phyloP scores from a whole-genome alignment of 2,329 filamentous ascomycete species.

The Eutypa lata region DNA sequence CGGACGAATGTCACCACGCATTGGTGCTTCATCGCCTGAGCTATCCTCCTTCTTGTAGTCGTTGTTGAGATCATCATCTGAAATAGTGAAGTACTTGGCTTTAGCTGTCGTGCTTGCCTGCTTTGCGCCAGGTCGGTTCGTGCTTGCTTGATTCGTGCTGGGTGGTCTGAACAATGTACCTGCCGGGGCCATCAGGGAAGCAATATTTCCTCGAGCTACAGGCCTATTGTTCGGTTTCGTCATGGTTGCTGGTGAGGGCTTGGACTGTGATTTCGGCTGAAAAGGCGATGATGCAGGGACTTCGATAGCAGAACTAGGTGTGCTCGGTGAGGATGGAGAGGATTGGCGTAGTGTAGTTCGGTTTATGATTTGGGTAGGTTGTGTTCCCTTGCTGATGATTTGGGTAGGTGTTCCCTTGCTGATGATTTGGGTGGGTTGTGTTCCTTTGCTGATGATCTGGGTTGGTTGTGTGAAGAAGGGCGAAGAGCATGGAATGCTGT shows the following conservation, averaged over 20 bases:
- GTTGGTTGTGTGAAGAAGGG: slow-evolving; percentile 48
- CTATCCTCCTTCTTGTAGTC: slow-evolving; percentile 30
- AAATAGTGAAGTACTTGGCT: slow-evolving; percentile 29
- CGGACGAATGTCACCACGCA: slow-evolving; percentile 30
- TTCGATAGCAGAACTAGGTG: slow-evolving; percentile 57
- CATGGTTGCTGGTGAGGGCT: slow-evolving; percentile 2
- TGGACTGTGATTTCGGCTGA: slow-evolving; percentile 36
- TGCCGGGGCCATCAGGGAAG: slow-evolving; percentile 68
- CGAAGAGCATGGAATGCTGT: slow-evolving; percentile 34
- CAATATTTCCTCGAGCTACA: slow-evolving; percentile 38
- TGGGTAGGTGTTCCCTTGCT: slow-evolving; percentile 39
- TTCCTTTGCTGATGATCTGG: slow-evolving; percentile 33
- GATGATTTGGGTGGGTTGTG: slow-evolving; percentile 61
- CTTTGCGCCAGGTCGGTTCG: neutral
- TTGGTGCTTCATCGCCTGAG: slow-evolving; percentile 27
- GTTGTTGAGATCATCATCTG: slow-evolving; percentile 29
- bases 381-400: slow-evolving; percentile 31
- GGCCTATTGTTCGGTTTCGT: slow-evolving; percentile 6
- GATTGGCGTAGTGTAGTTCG: slow-evolving; percentile 32
- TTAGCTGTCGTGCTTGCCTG: slow-evolving; percentile 29
- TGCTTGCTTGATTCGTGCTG: slow-evolving; percentile 20
- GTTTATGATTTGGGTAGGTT: slow-evolving; percentile 42
- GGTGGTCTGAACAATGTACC: slow-evolving; percentile 67
- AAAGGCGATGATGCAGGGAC: slow-evolving; percentile 87
- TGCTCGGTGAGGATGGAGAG: slow-evolving; percentile 36